A percentile compares a stretch with the other conserved stretches of the same genome.
These are phyloP conservation scores for Pittosporum tobira DNA, from an alignment of 129 eudicot species.

Conservation along the genomic window DNA sequence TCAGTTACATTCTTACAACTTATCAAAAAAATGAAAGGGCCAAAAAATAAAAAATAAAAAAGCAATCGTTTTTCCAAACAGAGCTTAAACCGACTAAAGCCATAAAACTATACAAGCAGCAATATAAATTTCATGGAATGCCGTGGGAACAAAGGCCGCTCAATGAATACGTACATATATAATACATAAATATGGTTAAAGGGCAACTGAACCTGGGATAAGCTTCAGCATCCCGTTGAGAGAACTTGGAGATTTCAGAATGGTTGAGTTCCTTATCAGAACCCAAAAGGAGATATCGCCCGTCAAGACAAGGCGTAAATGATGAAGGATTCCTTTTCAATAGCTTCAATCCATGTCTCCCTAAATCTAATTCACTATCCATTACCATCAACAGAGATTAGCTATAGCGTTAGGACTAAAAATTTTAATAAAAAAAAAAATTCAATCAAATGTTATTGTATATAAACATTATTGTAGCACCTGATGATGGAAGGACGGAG, in stretches of 20 bases:
- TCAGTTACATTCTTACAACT: too few species aligned
- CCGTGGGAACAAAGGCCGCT: too few species aligned
- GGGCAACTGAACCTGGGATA: constrained; percentile 56
- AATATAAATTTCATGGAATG: too few species aligned
- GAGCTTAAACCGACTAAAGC: too few species aligned
- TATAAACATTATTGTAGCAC: constrained; percentile 17
- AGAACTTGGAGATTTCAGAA: constrained; percentile 85
- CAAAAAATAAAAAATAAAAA: too few species aligned
- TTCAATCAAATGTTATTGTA: not conserved
- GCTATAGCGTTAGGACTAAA: not conserved
- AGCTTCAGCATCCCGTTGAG: constrained; percentile 72
- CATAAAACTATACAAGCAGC: too few species aligned
- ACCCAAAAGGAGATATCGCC: constrained; percentile 85
- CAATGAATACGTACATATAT: not conserved
- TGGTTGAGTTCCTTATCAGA: constrained; percentile 63
- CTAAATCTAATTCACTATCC: constrained; percentile 75
- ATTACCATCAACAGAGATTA: constrained; percentile 1
- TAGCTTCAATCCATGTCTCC: constrained; percentile 80
- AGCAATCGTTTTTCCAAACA: too few species aligned
- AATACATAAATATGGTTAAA: not conserved
- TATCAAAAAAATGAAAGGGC: too few species aligned
- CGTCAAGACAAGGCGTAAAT: constrained; percentile 90
- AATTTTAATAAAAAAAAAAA: not conserved
- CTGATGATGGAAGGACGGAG: constrained; percentile 78
- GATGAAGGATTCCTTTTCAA: constrained; percentile 78